Evolutionary conservation across 78 protist genomes (phyloP).

Genomic region (Guillardia theta): DNA sequence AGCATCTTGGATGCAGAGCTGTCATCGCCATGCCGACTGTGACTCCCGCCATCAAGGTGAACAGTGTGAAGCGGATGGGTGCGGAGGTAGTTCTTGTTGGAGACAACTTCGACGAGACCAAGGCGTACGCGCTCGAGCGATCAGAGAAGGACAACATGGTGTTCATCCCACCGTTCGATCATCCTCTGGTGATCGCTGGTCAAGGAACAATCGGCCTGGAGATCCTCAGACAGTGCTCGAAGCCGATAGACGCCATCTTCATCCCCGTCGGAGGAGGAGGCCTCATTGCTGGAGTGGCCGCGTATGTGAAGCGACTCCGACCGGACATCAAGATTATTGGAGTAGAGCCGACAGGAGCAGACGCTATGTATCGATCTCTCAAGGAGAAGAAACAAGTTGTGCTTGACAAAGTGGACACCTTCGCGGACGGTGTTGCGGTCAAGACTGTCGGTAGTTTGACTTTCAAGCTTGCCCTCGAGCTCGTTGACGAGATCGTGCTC

Average conservation of each 20-base stretch:
- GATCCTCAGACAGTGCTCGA: conserved; percentile 48
- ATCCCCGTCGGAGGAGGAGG: conserved; percentile 75
- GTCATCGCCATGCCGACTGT: conserved; percentile 73
- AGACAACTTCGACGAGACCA: conserved; percentile 72
- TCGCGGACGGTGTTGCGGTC: conserved; percentile 80
- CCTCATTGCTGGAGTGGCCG: conserved; percentile 60
- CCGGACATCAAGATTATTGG: conserved; percentile 64
- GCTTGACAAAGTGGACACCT: conserved; percentile 2
- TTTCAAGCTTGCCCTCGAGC: neutral
- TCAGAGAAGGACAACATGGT: conserved; percentile 10
- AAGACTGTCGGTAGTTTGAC: neutral
- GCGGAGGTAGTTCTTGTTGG: conserved; percentile 56
- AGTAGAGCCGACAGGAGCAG: conserved; percentile 60
- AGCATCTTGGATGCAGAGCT: conserved; percentile 31
- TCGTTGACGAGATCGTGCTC: conserved; percentile 45
- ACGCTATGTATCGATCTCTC: neutral
- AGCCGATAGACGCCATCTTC: conserved; percentile 53
- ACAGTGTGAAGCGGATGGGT: conserved; percentile 20
- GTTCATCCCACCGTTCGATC: conserved; percentile 73
- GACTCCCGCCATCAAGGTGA: conserved; percentile 71
- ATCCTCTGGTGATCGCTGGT: conserved; percentile 77
- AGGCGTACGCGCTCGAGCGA: conserved; percentile 42
- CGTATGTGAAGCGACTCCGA: conserved; percentile 60
- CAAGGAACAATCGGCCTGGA: conserved; percentile 70
- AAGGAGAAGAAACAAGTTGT: neutral